Conservation (phyloP, 108 stramenopile species). For the Skeletonema marinoi region DNA sequence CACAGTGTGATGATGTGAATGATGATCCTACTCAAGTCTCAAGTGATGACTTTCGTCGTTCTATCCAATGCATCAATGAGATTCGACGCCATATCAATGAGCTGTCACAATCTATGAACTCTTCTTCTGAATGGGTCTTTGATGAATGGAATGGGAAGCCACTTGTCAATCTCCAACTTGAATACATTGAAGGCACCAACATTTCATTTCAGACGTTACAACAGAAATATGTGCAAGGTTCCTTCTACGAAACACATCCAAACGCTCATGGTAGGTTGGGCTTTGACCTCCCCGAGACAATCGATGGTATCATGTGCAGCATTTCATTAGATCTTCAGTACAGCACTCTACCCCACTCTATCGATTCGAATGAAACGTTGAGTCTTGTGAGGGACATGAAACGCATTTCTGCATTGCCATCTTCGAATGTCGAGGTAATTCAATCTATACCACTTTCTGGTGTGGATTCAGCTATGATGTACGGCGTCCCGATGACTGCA, state of each 20-base stretch:
- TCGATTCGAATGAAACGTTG: conserved; percentile 32
- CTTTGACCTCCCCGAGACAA: conserved; percentile 50
- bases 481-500: conserved; percentile 50
- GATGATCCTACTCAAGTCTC: neutral
- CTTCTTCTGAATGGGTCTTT: conserved; percentile 2
- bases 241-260: conserved; percentile 23
- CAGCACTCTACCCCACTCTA: conserved; percentile 29
- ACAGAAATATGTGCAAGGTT: conserved; percentile 34
- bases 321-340: conserved; percentile 42
- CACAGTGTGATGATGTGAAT: neutral
- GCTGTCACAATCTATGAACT: conserved; percentile 9
- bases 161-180: conserved; percentile 31
- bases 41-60: conserved; percentile 12
- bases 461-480: conserved; percentile 46
- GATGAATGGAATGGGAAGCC: neutral
- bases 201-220: conserved; percentile 40
- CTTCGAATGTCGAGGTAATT: conserved; percentile 43
- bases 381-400: conserved; percentile 41
- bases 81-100: conserved; percentile 35
- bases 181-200: conserved; percentile 36
- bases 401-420: conserved; percentile 18
- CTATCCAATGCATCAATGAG: conserved; percentile 30
- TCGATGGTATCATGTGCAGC: conserved; percentile 43
- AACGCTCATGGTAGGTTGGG: conserved; percentile 21
- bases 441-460: conserved; percentile 40